A percentile compares a stretch with the other conserved stretches of the same genome.
Evolutionary conservation across 169 alveolate species (phyloP).

Genomic region (Plasmodium fragile): DNA sequence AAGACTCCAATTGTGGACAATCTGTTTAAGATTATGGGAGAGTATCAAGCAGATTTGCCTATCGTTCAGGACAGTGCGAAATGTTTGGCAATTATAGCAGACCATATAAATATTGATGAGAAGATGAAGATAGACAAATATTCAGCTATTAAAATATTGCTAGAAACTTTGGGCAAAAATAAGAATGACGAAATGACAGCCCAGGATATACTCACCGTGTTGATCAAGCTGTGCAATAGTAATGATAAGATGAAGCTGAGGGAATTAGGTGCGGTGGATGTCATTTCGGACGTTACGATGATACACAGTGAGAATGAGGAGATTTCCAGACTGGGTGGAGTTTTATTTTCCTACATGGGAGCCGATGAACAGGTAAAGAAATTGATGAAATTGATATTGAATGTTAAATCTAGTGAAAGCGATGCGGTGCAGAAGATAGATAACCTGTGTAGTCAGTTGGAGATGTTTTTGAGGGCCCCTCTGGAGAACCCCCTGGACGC

Average conservation of each 20-base stretch:
- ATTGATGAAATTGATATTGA: constrained; percentile 89
- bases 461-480: constrained; percentile 90
- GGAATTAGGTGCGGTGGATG: constrained; percentile 90
- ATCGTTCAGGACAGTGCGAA: constrained; percentile 78
- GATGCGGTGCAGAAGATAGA: constrained; percentile 90
- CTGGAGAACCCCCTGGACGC: constrained; percentile 92
- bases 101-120: constrained; percentile 52
- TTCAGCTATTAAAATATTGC: constrained; percentile 79
- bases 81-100: constrained; percentile 79
- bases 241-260: constrained; percentile 83
- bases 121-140: constrained; percentile 77
- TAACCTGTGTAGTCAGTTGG: constrained; percentile 87
- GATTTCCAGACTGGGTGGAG: constrained; percentile 89
- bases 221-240: constrained; percentile 82
- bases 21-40: constrained; percentile 79
- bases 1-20: constrained; percentile 78
- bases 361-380: constrained; percentile 93
- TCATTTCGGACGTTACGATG: constrained; percentile 89
- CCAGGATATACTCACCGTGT: constrained; percentile 79
- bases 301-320: constrained; percentile 88
- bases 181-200: constrained; percentile 86
- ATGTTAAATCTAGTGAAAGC: constrained; percentile 84
- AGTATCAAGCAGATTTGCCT: constrained; percentile 78
- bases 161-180: constrained; percentile 82
- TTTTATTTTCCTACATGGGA: constrained; percentile 90